Conservation (phyloP, 495 filamentous ascomycete genomes). For the Aspergillus kassunensis region DNA sequence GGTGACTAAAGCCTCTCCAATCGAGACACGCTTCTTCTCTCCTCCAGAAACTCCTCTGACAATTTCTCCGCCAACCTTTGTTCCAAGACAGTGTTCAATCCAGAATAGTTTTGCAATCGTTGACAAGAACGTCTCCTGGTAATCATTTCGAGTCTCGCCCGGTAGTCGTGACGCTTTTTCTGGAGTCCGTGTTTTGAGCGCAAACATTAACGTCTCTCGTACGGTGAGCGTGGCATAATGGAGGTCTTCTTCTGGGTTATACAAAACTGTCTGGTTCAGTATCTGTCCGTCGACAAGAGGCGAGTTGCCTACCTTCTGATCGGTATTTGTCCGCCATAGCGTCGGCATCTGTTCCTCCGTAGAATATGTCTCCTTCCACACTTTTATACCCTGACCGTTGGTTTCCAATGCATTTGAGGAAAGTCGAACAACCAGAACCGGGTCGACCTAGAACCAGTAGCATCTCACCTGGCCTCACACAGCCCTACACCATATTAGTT, state of each 20-base stretch:
- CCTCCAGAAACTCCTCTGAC: conserved; percentile 68
- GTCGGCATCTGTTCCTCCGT: conserved; percentile 57
- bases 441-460: conserved; percentile 68
- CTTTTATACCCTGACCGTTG: conserved; percentile 61
- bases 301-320: conserved; percentile 43
- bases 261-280: conserved; percentile 39
- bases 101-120: conserved; percentile 75
- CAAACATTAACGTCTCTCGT: conserved; percentile 65
- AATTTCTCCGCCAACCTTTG: conserved; percentile 63
- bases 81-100: conserved; percentile 65
- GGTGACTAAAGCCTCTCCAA: conserved; percentile 65
- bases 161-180: conserved; percentile 54
- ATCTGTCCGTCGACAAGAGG: not conserved
- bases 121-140: conserved; percentile 61
- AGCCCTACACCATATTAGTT: conserved; percentile 28
- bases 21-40: conserved; percentile 69
- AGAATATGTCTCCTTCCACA: conserved; percentile 59
- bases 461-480: conserved; percentile 45
- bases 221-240: conserved; percentile 74
- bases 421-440: conserved; percentile 68
- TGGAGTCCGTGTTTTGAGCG: conserved; percentile 64
- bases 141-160: conserved; percentile 58
- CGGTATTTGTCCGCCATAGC: conserved; percentile 62
- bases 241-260: conserved; percentile 71
- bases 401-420: conserved; percentile 66